These are phyloP conservation scores for Epithele typhae DNA, from an alignment of 768 basidiomycete species.

Conservation along the genomic window DNA sequence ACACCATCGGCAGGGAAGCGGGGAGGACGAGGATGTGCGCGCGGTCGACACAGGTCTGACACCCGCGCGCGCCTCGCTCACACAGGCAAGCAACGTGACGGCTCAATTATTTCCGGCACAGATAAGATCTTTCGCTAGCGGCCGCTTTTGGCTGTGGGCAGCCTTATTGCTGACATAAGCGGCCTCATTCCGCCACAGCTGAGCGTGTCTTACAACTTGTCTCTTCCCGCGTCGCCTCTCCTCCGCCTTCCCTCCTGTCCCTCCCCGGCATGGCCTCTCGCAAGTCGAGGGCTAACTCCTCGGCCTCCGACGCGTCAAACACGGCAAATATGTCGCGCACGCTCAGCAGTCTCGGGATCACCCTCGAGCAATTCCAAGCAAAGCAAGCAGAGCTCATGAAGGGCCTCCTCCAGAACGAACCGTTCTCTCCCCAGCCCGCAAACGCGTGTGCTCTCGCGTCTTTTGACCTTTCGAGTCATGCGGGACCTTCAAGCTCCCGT, in stretches of 20 bases:
- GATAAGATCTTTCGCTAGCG: background rate
- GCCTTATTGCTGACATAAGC: background rate
- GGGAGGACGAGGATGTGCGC: slow-evolving; percentile 3
- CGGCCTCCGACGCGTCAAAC: background rate
- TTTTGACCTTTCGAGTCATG: background rate
- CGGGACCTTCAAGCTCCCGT: slow-evolving; percentile 15
- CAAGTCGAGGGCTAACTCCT: background rate
- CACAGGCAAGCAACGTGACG: no score
- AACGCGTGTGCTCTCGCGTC: background rate
- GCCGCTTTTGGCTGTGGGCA: background rate
- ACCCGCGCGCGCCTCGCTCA: no score
- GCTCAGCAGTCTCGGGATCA: slow-evolving; percentile 11
- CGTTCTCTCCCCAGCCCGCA: slow-evolving; percentile 6
- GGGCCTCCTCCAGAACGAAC: slow-evolving; percentile 9
- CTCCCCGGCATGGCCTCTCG: slow-evolving; percentile 9
- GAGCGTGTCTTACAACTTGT: no score
- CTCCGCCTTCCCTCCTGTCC: background rate
- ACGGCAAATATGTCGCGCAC: background rate
- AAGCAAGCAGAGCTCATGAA: slow-evolving; percentile 11
- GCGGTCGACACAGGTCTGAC: background rate
- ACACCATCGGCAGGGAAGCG: slow-evolving; percentile 50
- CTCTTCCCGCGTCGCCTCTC: background rate
- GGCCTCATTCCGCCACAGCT: no score
- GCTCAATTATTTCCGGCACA: no score
- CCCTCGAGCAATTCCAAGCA: slow-evolving; percentile 12